Conservation (phyloP, 345 rosid genomes). For the Microcos paniculata region DNA sequence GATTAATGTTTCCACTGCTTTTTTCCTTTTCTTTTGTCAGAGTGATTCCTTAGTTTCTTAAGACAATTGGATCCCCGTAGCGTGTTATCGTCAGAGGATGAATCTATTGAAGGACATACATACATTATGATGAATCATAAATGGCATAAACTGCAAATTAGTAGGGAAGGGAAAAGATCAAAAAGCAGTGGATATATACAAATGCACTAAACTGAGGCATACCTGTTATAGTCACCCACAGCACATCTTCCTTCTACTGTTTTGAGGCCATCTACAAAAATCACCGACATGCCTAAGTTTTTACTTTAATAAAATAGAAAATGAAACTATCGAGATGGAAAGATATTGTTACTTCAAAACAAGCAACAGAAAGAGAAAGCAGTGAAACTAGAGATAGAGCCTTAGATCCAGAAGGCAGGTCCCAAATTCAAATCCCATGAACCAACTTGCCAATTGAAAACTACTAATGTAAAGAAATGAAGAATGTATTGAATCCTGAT, state of each 20-base stretch:
- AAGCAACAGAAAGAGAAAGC: background rate
- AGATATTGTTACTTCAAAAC: background rate
- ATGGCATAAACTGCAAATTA: background rate
- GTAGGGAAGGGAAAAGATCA: no score
- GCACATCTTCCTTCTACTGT: constrained; percentile 87
- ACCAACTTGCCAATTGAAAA: background rate
- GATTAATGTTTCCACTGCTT: background rate
- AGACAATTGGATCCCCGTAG: background rate
- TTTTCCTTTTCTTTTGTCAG: background rate
- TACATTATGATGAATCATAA: background rate
- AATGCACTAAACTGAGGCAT: background rate
- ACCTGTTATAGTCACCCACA: constrained; percentile 62
- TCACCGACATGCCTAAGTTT: background rate
- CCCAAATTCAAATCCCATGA: background rate
- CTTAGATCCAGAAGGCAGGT: background rate
- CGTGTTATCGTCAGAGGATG: background rate
- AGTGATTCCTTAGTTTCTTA: background rate
- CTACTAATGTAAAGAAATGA: background rate
- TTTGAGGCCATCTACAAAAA: constrained; percentile 61
- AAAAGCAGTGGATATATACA: background rate
- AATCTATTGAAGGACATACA: background rate
- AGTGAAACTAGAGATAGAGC: background rate
- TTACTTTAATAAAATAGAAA: background rate
- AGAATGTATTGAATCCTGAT: background rate
- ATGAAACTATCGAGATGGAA: background rate